A percentile compares a stretch with the other conserved stretches of the same genome.
Conservation (phyloP, 2,329 filamentous ascomycete genomes). For the Sporothrix luriei region DNA sequence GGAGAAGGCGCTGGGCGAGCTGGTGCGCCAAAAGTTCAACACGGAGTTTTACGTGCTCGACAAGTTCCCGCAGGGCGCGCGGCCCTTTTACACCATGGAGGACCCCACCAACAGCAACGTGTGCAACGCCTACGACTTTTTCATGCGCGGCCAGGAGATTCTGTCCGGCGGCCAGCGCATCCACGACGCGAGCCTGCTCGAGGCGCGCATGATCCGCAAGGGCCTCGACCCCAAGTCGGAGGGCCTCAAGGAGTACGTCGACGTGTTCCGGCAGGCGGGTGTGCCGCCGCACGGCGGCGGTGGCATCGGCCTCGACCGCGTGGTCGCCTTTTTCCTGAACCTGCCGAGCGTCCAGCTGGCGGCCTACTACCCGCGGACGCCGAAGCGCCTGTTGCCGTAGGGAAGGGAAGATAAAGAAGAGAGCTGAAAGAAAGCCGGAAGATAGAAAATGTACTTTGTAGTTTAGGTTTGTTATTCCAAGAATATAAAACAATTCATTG, state of each 20-base stretch:
- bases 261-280: constrained; percentile 76
- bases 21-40: constrained; percentile 85
- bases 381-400: constrained; percentile 60
- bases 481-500: constrained; percentile 16
- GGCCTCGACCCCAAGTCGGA: constrained; percentile 74
- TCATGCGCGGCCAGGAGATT: constrained; percentile 91
- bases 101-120: constrained; percentile 67
- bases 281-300: constrained; percentile 86
- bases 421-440: background rate
- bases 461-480: background rate
- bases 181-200: constrained; percentile 74
- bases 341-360: constrained; percentile 62
- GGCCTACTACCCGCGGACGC: constrained; percentile 61
- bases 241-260: constrained; percentile 84
- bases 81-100: constrained; percentile 91
- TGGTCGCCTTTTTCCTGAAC: constrained; percentile 67
- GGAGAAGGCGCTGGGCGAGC: constrained; percentile 83
- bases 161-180: constrained; percentile 91
- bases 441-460: background rate
- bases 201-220: constrained; percentile 74
- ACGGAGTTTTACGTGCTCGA: constrained; percentile 97
- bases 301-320: constrained; percentile 84
- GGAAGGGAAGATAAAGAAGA: background rate
- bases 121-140: constrained; percentile 72
- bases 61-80: constrained; percentile 86